Evolutionary conservation across 257 asterid species (phyloP), one percentile per base, ranked within the genome.

Genomic region (Jaltomata sinuosa): DNA sequence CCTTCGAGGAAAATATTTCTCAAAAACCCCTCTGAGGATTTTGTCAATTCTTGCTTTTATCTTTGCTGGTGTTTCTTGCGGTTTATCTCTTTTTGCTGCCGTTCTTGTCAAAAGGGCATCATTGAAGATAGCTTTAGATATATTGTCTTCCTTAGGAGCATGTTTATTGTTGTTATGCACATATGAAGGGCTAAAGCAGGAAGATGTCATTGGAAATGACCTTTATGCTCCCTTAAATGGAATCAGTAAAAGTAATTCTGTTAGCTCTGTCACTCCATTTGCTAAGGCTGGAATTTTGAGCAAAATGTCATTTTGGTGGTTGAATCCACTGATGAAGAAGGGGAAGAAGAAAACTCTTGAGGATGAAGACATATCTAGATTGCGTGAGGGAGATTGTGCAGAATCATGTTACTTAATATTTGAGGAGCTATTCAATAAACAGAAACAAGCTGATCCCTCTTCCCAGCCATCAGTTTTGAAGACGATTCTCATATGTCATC

Each of bases 301-400:
- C 42, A 86, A 90, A 76, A 89, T 94, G 49, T 87, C 93, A 52
- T 96, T 94, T 89, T 89, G 97, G 31, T 96, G 98, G 99, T 88
- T 93, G 85, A 65, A 89, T 61, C 92, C 98, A 68, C 84, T 96
- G 74, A 85, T 96, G 77, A 86, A 96, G 69, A 90, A 93, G 38
- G 98, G 99, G 45, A 85, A 85, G 89, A 92, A 84, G 85, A 96
- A 85, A 87, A 85, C 92, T 0, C 83, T 96, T 84, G 88, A 89
- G 92, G 94, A 92, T 15, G 93, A 93, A 91, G 98, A 96, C 89
- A 92, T 94, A 65, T 98, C 98, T 88, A 96, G 92, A 87, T 92
- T 96, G 34, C 82, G 72, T 54, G 67, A 49, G 36, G 38, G 87
- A 4, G 98, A 96, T 84, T 87, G 89, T 80, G 93, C 87, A 84